A percentile compares a stretch with the other conserved stretches of the same genome.
Evolutionary conservation across 2,329 filamentous ascomycete genomes (phyloP).

Genomic region (Cladophialophora yegresii): DNA sequence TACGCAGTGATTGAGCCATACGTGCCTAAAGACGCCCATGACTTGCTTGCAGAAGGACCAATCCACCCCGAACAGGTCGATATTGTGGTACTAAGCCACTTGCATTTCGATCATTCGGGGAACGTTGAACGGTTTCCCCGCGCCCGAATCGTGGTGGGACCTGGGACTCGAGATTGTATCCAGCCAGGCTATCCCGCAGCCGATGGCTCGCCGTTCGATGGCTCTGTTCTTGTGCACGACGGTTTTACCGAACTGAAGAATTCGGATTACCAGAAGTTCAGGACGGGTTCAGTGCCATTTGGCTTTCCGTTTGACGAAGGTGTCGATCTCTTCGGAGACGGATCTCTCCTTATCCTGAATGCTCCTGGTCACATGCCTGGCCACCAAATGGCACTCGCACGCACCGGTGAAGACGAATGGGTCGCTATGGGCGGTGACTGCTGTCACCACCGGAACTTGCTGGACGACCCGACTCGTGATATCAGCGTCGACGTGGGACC

Average conservation of each 20-base stretch:
- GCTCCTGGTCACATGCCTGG: conserved; percentile 52
- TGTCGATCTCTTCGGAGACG: conserved; percentile 47
- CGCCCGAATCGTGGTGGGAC: conserved; percentile 55
- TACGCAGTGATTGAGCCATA: conserved; percentile 18
- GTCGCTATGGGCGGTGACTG: conserved; percentile 55
- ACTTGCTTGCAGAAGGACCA: conserved; percentile 15
- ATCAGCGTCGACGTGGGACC: conserved; percentile 24
- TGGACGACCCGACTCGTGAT: conserved; percentile 12
- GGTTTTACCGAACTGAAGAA: conserved; percentile 15
- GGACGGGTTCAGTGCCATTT: conserved; percentile 37
- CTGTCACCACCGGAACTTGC: conserved; percentile 41
- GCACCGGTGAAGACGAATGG: conserved; percentile 46
- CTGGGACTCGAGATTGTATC: conserved; percentile 46
- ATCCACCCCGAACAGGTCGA: conserved; percentile 34
- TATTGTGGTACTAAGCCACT: conserved; percentile 39
- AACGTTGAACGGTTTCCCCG: conserved; percentile 52
- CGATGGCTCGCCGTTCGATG: conserved; percentile 41
- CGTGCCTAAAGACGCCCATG: conserved; percentile 17
- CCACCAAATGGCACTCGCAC: conserved; percentile 53
- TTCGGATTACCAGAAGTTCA: conserved; percentile 39
- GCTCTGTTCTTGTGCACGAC: conserved; percentile 11
- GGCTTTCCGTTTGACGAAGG: conserved; percentile 44
- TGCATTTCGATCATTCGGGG: conserved; percentile 52
- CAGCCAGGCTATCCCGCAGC: conserved; percentile 52
- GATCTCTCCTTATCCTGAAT: conserved; percentile 47